Conservation (phyloP, 2,329 filamentous ascomycete genomes). For the Hymenoscyphus albidus region DNA sequence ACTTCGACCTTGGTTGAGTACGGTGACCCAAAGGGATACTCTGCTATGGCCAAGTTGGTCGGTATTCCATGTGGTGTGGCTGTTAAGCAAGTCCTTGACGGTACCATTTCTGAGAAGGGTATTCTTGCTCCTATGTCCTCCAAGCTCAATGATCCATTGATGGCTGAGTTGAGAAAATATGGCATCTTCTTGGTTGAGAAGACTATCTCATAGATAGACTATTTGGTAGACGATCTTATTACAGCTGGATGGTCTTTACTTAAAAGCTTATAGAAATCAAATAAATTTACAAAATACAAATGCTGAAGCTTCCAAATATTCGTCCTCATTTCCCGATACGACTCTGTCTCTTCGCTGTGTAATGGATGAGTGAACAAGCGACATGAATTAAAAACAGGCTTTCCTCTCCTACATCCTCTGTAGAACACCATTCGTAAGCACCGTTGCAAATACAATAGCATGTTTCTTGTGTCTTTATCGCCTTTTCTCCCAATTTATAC, state of each 20-base stretch:
- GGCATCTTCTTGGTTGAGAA: constrained; percentile 71
- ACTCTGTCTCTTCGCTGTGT: no score
- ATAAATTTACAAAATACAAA: neutral
- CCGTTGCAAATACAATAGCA: no score
- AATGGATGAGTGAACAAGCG: no score
- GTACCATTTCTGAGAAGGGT: constrained; percentile 68
- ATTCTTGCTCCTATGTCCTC: constrained; percentile 73
- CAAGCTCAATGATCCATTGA: constrained; percentile 67
- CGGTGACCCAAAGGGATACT: constrained; percentile 73
- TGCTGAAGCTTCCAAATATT: neutral
- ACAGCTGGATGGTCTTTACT: neutral
- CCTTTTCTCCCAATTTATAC: no score
- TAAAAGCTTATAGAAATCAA: constrained; percentile 2
- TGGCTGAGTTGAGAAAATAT: constrained; percentile 74
- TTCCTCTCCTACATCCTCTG: no score
- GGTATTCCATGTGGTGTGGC: constrained; percentile 73
- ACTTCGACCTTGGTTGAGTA: constrained; percentile 82
- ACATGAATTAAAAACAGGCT: no score
- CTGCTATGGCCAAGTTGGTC: constrained; percentile 78
- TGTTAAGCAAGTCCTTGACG: constrained; percentile 73
- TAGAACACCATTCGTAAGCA: no score
- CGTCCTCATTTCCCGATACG: no score
- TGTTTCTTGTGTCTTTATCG: no score
- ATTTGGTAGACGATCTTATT: neutral
- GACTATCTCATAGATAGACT: constrained; percentile 40